A percentile compares a stretch with the other conserved stretches of the same genome.
These are phyloP conservation scores for Metrosideros polymorpha DNA, from an alignment of 441 rosid genomes.

Conservation along the genomic window DNA sequence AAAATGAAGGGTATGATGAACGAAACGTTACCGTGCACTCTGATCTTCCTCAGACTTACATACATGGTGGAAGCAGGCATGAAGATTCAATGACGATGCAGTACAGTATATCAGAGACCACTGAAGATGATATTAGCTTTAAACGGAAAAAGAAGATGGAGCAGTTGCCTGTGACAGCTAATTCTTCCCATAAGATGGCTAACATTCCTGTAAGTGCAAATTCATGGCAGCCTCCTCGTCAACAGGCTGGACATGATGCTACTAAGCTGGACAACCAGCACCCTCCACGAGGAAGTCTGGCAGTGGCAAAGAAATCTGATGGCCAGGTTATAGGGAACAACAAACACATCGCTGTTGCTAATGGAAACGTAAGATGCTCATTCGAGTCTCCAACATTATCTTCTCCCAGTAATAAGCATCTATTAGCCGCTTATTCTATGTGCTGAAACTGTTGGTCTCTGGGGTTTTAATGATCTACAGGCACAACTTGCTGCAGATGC, in stretches of 20 bases:
- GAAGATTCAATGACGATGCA: constrained; percentile 29
- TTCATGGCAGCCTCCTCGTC: constrained; percentile 36
- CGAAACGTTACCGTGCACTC: constrained; percentile 20
- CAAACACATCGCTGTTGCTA: constrained; percentile 19
- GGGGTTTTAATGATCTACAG: constrained; percentile 25
- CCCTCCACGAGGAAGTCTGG: constrained; percentile 23
- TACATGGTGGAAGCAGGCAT: constrained; percentile 28
- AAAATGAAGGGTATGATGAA: constrained; percentile 37
- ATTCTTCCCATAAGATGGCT: constrained; percentile 23
- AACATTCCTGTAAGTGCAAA: constrained; percentile 37
- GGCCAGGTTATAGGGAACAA: constrained; percentile 27
- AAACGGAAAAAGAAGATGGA: constrained; percentile 20
- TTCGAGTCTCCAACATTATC: not conserved
- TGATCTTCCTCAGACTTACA: constrained; percentile 19
- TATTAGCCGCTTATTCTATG: not conserved
- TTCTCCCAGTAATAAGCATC: not conserved
- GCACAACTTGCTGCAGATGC: constrained; percentile 21
- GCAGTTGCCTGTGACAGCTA: constrained; percentile 26
- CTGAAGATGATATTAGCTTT: constrained; percentile 23
- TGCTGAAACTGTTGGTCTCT: constrained; percentile 2
- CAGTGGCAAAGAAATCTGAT: constrained; percentile 21
- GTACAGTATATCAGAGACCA: constrained; percentile 19
- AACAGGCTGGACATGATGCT: constrained; percentile 32
- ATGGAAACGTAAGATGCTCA: constrained; percentile 58
- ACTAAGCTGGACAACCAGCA: constrained; percentile 28